Evolutionary conservation across 202 grass and related monocot genomes (phyloP).

Genomic region (Alloteropsis angusta): DNA sequence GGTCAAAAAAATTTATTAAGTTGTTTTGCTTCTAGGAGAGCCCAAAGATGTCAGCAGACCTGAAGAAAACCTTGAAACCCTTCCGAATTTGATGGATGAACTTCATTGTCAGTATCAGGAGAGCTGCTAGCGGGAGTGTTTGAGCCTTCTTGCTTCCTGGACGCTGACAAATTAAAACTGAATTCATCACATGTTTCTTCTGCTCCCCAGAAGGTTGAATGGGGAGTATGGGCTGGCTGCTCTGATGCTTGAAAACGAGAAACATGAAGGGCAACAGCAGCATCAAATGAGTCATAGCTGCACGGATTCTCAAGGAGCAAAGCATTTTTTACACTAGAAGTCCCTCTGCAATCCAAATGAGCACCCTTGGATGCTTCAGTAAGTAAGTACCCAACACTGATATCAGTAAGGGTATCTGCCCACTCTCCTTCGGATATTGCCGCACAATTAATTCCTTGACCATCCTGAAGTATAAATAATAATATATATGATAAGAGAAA

Average conservation of each 20-base stretch:
- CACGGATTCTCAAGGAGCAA: constrained; percentile 36
- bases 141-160: constrained; percentile 34
- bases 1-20: constrained; percentile 14
- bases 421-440: constrained; percentile 59
- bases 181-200: constrained; percentile 97
- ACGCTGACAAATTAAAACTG: constrained; percentile 39
- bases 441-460: constrained; percentile 22
- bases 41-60: constrained; percentile 42
- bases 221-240: constrained; percentile 8
- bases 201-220: constrained; percentile 56
- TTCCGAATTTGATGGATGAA: constrained; percentile 30
- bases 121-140: constrained; percentile 36
- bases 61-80: constrained; percentile 58
- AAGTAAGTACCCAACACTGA: constrained; percentile 85
- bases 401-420: constrained; percentile 89
- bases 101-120: constrained; percentile 25
- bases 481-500: constrained; percentile 15
- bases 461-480: constrained; percentile 24
- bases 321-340: constrained; percentile 32
- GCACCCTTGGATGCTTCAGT: constrained; percentile 74
- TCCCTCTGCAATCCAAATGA: constrained; percentile 41
- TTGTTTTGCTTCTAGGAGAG: constrained; percentile 1
- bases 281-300: constrained; percentile 96
- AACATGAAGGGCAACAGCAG: constrained; percentile 76
- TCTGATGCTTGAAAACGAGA: constrained; percentile 43